Conservation (phyloP, 2,329 filamentous ascomycete species). For the Rhinocladiella mackenziei region DNA sequence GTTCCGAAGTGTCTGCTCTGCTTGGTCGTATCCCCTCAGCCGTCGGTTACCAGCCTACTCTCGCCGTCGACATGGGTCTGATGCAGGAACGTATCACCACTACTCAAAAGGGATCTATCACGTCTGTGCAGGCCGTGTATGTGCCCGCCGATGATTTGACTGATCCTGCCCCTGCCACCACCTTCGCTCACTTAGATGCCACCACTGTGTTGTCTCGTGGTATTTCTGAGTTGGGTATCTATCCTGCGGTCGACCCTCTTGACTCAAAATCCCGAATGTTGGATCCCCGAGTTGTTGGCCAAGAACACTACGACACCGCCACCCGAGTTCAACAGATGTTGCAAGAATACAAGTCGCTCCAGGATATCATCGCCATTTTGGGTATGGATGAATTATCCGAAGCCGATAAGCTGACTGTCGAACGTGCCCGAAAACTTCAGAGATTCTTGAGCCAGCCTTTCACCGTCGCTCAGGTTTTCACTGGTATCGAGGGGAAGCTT, state of each 20-base stretch:
- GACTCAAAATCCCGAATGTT: constrained; percentile 99
- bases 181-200: constrained; percentile 99
- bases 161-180: constrained; percentile 98
- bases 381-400: constrained; percentile 99
- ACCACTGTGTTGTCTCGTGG: constrained; percentile 99
- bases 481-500: constrained; percentile 88
- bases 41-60: constrained; percentile 99
- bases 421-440: constrained; percentile 99
- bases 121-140: constrained; percentile 99
- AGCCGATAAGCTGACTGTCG: constrained; percentile 98
- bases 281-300: constrained; percentile 95
- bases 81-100: constrained; percentile 99
- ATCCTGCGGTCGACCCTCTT: constrained; percentile 98
- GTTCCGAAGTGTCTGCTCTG: constrained; percentile 99
- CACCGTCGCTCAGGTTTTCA: constrained; percentile 71
- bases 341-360: constrained; percentile 99
- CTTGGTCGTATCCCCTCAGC: constrained; percentile 99
- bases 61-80: constrained; percentile 96
- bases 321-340: constrained; percentile 97
- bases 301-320: constrained; percentile 96
- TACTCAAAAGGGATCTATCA: constrained; percentile 99
- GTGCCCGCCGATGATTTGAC: constrained; percentile 99
- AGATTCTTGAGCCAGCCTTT: constrained; percentile 99
- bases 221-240: constrained; percentile 99
- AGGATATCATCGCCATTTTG: constrained; percentile 99